A percentile compares a stretch with the other conserved stretches of the same genome.
These are phyloP conservation scores for Brassica hybrid DNA, from an alignment of 441 rosid species.

Conservation along the genomic window DNA sequence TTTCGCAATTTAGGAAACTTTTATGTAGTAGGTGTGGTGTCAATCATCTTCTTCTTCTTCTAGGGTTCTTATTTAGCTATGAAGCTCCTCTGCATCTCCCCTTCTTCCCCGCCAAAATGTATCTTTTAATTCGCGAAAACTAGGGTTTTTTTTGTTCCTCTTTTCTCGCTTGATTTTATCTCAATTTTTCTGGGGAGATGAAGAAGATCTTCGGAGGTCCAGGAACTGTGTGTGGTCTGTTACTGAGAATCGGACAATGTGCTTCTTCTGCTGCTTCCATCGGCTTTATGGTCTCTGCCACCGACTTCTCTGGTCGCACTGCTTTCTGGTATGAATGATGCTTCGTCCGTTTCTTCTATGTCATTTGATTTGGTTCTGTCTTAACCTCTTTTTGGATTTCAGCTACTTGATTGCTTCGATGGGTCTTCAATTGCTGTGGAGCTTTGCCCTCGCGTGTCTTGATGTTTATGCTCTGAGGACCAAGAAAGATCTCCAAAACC, in stretches of 20 bases:
- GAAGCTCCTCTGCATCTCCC: slow-evolving; percentile 9
- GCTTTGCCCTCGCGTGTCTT: slow-evolving; percentile 94
- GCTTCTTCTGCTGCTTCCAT: slow-evolving; percentile 80
- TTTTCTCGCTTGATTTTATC: slow-evolving; percentile 13
- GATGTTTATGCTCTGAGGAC: slow-evolving; percentile 77
- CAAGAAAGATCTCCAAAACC: slow-evolving; percentile 89
- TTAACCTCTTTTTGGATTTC: slow-evolving; percentile 19
- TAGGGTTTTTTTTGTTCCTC: slow-evolving; percentile 17
- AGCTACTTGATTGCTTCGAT: slow-evolving; percentile 96
- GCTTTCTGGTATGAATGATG: slow-evolving; percentile 73
- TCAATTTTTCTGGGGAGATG: slow-evolving; percentile 47
- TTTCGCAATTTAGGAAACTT: slow-evolving; percentile 15
- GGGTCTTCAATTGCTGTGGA: slow-evolving; percentile 98
- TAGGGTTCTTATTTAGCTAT: slow-evolving; percentile 6
- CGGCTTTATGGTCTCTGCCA: slow-evolving; percentile 71
- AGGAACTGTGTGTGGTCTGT: slow-evolving; percentile 78
- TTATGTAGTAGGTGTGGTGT: not conserved
- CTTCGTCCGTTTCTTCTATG: not conserved
- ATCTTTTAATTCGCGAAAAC: not conserved
- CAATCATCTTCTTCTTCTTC: slow-evolving; percentile 7
- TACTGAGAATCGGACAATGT: slow-evolving; percentile 76
- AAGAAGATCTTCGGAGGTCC: slow-evolving; percentile 88
- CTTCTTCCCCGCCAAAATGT: slow-evolving; percentile 17
- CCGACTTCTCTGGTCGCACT: slow-evolving; percentile 72
- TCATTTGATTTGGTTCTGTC: not conserved